Conservation (phyloP, 495 filamentous ascomycete genomes). For the Antarctomyces pellizariae region DNA sequence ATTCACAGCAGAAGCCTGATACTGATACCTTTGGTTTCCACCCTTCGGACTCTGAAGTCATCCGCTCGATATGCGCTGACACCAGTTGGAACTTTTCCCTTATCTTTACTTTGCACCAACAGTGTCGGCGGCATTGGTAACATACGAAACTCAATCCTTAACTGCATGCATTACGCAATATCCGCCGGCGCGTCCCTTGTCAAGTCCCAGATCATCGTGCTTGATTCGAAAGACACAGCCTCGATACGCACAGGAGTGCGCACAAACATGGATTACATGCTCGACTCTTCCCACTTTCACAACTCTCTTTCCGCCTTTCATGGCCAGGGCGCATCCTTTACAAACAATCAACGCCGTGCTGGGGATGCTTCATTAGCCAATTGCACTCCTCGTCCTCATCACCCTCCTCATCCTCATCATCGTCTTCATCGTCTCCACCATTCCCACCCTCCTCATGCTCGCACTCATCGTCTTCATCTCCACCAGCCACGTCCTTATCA, state of each 20-base stretch:
- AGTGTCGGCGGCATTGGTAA: conserved; percentile 29
- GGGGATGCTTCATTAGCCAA: no score
- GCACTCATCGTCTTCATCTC: no score
- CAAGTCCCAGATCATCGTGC: conserved; percentile 7
- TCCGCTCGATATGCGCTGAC: conserved; percentile 6
- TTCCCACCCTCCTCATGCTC: no score
- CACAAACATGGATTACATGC: conserved; percentile 7
- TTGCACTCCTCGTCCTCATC: no score
- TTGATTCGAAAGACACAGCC: conserved; percentile 4
- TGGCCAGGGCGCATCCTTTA: no score
- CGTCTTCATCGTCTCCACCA: no score
- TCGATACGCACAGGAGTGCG: conserved; percentile 4
- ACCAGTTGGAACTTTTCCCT: conserved; percentile 8
- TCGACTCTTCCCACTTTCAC: conserved; percentile 8
- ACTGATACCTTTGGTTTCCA: conserved; percentile 9
- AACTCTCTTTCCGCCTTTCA: conserved; percentile 6
- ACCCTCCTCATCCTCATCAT: no score
- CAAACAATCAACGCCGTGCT: no score
- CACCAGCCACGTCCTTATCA: no score
- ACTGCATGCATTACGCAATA: conserved; percentile 12
- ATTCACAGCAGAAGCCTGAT: no score
- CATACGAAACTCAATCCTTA: conserved; percentile 26
- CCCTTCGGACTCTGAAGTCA: conserved; percentile 8
- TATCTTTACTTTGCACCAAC: conserved; percentile 21
- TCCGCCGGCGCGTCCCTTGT: conserved; percentile 9